These are phyloP conservation scores for Penicillium diatomitis DNA, from an alignment of 495 filamentous ascomycete species.

Conservation along the genomic window DNA sequence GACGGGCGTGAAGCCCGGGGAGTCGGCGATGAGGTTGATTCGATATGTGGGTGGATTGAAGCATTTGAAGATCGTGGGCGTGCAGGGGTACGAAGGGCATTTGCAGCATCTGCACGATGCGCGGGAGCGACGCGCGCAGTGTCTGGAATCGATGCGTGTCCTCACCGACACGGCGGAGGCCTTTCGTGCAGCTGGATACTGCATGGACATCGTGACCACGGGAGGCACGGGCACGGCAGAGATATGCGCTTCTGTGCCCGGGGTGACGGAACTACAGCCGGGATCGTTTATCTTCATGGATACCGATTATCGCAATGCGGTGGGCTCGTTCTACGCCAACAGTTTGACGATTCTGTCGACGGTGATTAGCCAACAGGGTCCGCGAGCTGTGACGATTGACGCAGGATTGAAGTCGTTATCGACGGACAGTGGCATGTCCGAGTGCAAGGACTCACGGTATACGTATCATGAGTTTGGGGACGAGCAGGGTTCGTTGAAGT, in stretches of 20 bases:
- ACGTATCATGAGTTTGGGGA: slow-evolving; percentile 26
- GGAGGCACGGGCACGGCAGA: slow-evolving; percentile 31
- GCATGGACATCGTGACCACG: slow-evolving; percentile 26
- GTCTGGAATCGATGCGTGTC: slow-evolving; percentile 23
- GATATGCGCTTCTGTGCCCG: slow-evolving; percentile 30
- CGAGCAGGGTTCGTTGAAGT: slow-evolving; percentile 27
- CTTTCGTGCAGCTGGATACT: slow-evolving; percentile 21
- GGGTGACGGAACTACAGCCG: slow-evolving; percentile 31
- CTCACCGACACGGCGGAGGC: slow-evolving; percentile 20
- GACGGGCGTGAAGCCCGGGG: slow-evolving; percentile 21
- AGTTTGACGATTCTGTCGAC: slow-evolving; percentile 28
- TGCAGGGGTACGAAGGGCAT: slow-evolving; percentile 32
- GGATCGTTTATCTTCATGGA: slow-evolving; percentile 38
- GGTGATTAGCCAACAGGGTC: slow-evolving; percentile 27
- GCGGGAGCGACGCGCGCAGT: slow-evolving; percentile 22
- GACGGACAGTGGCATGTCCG: slow-evolving; percentile 29
- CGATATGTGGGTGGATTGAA: slow-evolving; percentile 14
- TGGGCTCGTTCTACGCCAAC: slow-evolving; percentile 28
- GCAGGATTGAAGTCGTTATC: slow-evolving; percentile 30
- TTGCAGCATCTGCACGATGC: slow-evolving; percentile 26
- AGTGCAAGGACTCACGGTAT: slow-evolving; percentile 28
- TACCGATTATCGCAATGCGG: slow-evolving; percentile 31
- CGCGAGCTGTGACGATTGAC: slow-evolving; percentile 25
- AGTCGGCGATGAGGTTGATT: slow-evolving; percentile 20
- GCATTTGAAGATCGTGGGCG: slow-evolving; percentile 23